phyloP scores from a whole-genome alignment of 495 filamentous ascomycete genomes.

The Talaromyces liani region DNA sequence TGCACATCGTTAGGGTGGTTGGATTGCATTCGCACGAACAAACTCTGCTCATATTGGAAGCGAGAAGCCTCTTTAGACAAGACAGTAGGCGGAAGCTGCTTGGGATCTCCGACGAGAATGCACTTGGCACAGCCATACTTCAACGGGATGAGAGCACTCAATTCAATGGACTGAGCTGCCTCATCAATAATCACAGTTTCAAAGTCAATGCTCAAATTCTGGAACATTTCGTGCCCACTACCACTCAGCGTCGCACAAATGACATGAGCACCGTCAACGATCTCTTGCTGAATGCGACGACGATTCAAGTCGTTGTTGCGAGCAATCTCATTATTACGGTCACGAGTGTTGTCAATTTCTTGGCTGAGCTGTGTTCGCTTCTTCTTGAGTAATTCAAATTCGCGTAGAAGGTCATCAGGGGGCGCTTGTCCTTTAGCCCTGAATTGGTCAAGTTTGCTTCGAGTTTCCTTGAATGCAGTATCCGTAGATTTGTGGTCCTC shows the following conservation, averaged over 20 bases:
- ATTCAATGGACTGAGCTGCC: conserved; percentile 94
- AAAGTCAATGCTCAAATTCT: conserved; percentile 87
- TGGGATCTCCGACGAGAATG: conserved; percentile 94
- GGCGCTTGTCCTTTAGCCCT: conserved; percentile 53
- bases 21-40: conserved; percentile 96
- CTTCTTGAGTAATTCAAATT: conserved; percentile 69
- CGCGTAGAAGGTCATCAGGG: conserved; percentile 58
- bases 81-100: conserved; percentile 93
- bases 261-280: conserved; percentile 82
- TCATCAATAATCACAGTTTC: conserved; percentile 98
- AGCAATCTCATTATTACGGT: conserved; percentile 65
- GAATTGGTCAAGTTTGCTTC: conserved; percentile 63
- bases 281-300: conserved; percentile 77
- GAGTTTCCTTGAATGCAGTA: conserved; percentile 56
- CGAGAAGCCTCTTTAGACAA: conserved; percentile 85
- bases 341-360: conserved; percentile 76
- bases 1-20: conserved; percentile 89
- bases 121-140: conserved; percentile 98
- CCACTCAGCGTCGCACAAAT: conserved; percentile 94
- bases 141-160: conserved; percentile 91
- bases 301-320: conserved; percentile 81
- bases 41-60: conserved; percentile 93
- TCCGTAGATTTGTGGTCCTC: conserved; percentile 74
- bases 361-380: conserved; percentile 68
- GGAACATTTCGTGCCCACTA: conserved; percentile 96